Percentiles rank a stretch among this genome's conserved stretches.
phyloP scores from a whole-genome alignment of 1,284 basidiomycete species.

The Irpex rosettiformis region DNA sequence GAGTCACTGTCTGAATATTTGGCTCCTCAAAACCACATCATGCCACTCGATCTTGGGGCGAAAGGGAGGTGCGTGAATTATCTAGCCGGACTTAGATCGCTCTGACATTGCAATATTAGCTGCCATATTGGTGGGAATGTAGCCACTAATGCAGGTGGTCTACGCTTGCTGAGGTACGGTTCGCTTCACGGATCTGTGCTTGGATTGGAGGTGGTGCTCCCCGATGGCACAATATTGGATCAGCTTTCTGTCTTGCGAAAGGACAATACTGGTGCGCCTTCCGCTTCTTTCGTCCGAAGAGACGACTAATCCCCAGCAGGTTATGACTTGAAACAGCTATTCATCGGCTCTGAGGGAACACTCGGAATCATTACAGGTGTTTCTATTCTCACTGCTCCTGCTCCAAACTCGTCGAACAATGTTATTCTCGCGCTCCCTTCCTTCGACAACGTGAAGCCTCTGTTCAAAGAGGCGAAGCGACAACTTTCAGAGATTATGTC shows the following conservation, averaged over 20 bases:
- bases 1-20: slow-evolving; percentile 88
- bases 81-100: not conserved
- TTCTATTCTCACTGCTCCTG: slow-evolving; percentile 91
- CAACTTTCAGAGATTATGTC: slow-evolving; percentile 95
- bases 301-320: slow-evolving; percentile 44
- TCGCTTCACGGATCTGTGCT: slow-evolving; percentile 94
- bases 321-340: slow-evolving; percentile 98
- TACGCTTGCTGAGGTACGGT: slow-evolving; percentile 92
- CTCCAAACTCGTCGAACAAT: slow-evolving; percentile 81
- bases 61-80: slow-evolving; percentile 78
- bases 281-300: not conserved
- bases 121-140: slow-evolving; percentile 99
- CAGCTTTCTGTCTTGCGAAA: slow-evolving; percentile 85
- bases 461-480: slow-evolving; percentile 64
- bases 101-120: slow-evolving; percentile 33
- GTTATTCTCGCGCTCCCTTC: slow-evolving; percentile 73
- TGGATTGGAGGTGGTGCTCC: slow-evolving; percentile 95
- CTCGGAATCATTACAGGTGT: slow-evolving; percentile 95
- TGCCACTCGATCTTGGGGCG: slow-evolving; percentile 96
- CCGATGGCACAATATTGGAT: slow-evolving; percentile 94
- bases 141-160: slow-evolving; percentile 95
- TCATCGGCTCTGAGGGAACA: slow-evolving; percentile 97
- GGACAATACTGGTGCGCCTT: slow-evolving; percentile 87
- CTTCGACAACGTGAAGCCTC: slow-evolving; percentile 71
- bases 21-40: slow-evolving; percentile 88